These are phyloP conservation scores for Tirmania nivea DNA, from an alignment of 495 filamentous ascomycete species.

Conservation along the genomic window DNA sequence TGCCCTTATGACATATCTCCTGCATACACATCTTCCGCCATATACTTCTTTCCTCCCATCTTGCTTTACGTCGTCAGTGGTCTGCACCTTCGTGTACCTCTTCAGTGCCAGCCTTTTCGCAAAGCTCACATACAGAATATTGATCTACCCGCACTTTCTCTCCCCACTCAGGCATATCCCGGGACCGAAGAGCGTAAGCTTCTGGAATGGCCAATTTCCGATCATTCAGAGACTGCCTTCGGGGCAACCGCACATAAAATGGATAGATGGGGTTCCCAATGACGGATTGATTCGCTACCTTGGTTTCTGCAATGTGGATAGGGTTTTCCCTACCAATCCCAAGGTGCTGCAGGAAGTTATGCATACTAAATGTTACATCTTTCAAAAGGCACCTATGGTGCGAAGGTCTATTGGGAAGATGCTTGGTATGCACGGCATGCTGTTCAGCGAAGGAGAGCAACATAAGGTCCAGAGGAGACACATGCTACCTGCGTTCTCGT, in stretches of 20 bases:
- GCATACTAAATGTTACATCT: slow-evolving; percentile 53
- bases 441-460: slow-evolving; percentile 70
- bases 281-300: slow-evolving; percentile 67
- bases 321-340: slow-evolving; percentile 41
- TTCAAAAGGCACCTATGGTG: slow-evolving; percentile 44
- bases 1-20: background rate
- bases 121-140: slow-evolving; percentile 25
- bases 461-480: slow-evolving; percentile 64
- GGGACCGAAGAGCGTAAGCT: slow-evolving; percentile 22
- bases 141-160: slow-evolving; percentile 50
- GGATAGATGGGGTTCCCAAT: slow-evolving; percentile 56
- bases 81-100: background rate
- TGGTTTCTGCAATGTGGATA: slow-evolving; percentile 45
- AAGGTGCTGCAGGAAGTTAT: slow-evolving; percentile 42
- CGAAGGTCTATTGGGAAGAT: slow-evolving; percentile 36
- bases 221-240: slow-evolving; percentile 1
- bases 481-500: slow-evolving; percentile 66
- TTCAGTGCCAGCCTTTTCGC: background rate
- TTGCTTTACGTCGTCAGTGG: background rate
- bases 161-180: slow-evolving; percentile 51
- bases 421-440: slow-evolving; percentile 41
- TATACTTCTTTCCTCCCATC: background rate
- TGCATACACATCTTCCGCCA: background rate
- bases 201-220: slow-evolving; percentile 7
- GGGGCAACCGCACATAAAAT: slow-evolving; percentile 8